Evolutionary conservation across 106 monocot species (phyloP), one percentile per base, ranked within the genome.

Genomic region (Dioscorea zingiberensis): DNA sequence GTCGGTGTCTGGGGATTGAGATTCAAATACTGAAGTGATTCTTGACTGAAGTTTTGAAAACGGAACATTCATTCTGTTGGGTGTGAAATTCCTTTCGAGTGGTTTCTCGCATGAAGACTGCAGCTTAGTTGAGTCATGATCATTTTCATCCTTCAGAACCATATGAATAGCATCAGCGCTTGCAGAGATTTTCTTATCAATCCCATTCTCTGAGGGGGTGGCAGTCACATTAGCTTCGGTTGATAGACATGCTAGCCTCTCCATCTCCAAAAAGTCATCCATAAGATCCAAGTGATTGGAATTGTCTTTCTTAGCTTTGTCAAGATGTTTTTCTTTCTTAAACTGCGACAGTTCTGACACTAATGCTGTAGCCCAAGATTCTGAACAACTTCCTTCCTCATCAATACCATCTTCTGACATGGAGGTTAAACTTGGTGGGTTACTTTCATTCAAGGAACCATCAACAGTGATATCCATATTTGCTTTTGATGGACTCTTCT

Each of bases 331-430:
- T 26, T 68, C 61, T 67, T 74, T 74, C 65, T 85, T 93, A 51
- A 78, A 65, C 21, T 91, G 85, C 56, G 85, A 88, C 25, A 76
- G 83, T 54, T 87, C 92, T 25, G 85, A 88, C 4, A 80, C 73
- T 58, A 83, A 63, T 58, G 72, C 72, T 54, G 72, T 64, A 62
- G 84, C 78, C 87, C 84, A 94, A 62, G 87, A 91, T 29, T 83
- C 91, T 23, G 78, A 68, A 26, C 76, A 76, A 49, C 89, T 89
- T 59, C 70, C 81, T 64, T 73, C 86, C 22, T 93, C 93, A 54
- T 90, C 85, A 58, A 80, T 56, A 26, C 87, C 88, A 80, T 95
- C 91, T 71, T 94, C 94, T 17, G 87, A 91, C 78, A 90, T 76
- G 1, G 91, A 87, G 8, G 82, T 80, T 69, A 85, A 66, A 47